Base-by-base conservation (phyloP, 352 stramenopile genomes). In the Pythium graminicola region DNA sequence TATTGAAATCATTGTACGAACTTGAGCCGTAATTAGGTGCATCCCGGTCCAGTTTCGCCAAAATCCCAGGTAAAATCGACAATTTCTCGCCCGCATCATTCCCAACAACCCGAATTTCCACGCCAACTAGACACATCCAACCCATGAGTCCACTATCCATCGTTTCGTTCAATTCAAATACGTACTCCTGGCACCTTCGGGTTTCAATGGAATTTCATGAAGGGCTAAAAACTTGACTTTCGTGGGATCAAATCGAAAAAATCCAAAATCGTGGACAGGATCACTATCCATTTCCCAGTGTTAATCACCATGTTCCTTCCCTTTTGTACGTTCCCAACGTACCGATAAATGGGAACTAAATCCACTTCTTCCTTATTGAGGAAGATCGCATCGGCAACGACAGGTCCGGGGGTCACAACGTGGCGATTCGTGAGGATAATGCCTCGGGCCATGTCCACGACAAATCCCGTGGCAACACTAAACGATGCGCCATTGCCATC, bases 321-420 rank as follows among this genome's bases (percentile, higher is more conserved):
- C 13, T 29, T 23, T 8, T 8, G 13, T 46, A 29, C 8, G 22
- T 33, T 28, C 14, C 14, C 11, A n/a, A 53, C 50, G 24, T 41
- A 82, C 73, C 84, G 66, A 53, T 96, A 97, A 27, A 97, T 81
- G 17, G 87, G 82, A 35, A 88, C 82, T 20, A 96, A 69, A 33
- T 93, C 77, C 33, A 97, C 85, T 50, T 97, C 87, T 60, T 97
- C 89, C 64, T 97, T 97, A 64, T 95, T 97, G 31, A 94, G 70
- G 55, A 97, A 97, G 49, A 95, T 91, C n/a, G 86, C 86, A 50
- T 97, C 86, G 16, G 85, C 85, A 16, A 90, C 73, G 2, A 95
- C 78, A 0, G 89, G 89, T 1, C 86, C 88, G 22, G 82, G 80
- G 13, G 85, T 95, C 35, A 96, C 80, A 19, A 97, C 89, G 68